Conservation (phyloP, 2,329 filamentous ascomycete species). For the Ploettnerulaceae sp. region DNA sequence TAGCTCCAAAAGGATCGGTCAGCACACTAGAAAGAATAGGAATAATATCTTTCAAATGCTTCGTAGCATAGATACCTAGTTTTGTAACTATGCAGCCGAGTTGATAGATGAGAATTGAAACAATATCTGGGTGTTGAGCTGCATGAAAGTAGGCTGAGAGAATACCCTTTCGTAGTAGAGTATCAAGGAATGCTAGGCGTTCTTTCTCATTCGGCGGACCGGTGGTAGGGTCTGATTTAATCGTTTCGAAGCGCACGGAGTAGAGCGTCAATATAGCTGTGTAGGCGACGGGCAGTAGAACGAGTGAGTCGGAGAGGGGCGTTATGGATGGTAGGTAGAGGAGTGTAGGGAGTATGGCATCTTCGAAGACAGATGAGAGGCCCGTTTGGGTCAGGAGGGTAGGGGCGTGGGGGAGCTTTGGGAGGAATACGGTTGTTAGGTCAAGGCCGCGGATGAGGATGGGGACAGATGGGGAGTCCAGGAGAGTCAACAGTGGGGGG, state of each 20-base stretch:
- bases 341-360: conserved; percentile 67
- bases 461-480: conserved; percentile 55
- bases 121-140: conserved; percentile 52
- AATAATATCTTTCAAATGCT: conserved; percentile 65
- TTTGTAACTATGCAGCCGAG: conserved; percentile 46
- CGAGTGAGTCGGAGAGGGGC: conserved; percentile 62
- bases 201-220: conserved; percentile 7
- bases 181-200: conserved; percentile 45
- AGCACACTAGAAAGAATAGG: conserved; percentile 62
- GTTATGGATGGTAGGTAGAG: conserved; percentile 73
- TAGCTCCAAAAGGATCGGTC: conserved; percentile 55
- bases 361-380: conserved; percentile 62
- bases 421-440: conserved; percentile 51
- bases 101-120: conserved; percentile 50
- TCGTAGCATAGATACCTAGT: conserved; percentile 58
- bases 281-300: conserved; percentile 61
- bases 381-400: conserved; percentile 56
- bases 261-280: conserved; percentile 58
- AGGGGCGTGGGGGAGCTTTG: conserved; percentile 42
- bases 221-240: neutral
- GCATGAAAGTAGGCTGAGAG: conserved; percentile 53
- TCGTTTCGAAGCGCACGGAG: conserved; percentile 17
- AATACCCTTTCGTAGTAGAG: conserved; percentile 51
- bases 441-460: conserved; percentile 53
- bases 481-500: conserved; percentile 63